Base-by-base conservation (phyloP, 2,329 filamentous ascomycete genomes). In the Cucurbitaria berberidis region DNA sequence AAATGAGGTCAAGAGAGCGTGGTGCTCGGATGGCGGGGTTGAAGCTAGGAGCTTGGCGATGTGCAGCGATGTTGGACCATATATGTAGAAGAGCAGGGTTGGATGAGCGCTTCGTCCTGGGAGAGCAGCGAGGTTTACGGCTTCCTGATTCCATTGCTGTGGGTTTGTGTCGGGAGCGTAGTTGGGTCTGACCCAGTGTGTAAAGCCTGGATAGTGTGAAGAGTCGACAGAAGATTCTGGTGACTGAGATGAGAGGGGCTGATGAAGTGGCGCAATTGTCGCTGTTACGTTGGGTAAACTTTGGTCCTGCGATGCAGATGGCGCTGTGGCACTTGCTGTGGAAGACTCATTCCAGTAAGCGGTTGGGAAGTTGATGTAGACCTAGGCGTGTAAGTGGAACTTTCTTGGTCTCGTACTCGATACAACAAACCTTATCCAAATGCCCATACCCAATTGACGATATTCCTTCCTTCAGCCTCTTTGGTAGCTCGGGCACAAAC, bases 31-130 rank as follows among this genome's bases (percentile, higher is more conserved):
- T 67, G 19, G 80, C 75, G 2, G 79, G 69, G 13, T 64, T 53
- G 34, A 56, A n/a, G 35, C 54, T 3, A 74, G 62, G 10, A 70
- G 48, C 8, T 60, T 50, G 29, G 72, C 70, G 29, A 74, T 54
- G 46, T 72, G 66, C 3, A 68, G 45, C 11, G 71, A 72, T 18
- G 72, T 76, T 0, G 72, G 82, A 32, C 89, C 89, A 66, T 86
- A 88, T 30, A 82, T 87, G 78, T 92, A 96, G 81, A 96, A 96
- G 22, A 96, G 83, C 3, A 96, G 81, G 0, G 91, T 96, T 7
- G 92, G 89, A 54, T 96, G 91, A 0, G 87, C 82, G 45, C 78
- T 80, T 0, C 68, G 63, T 0, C 24, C 26, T 1, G 84, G 81
- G 2, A 96, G 80, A 1, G 87, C 85, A 36, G 89, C 87, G 19